These are phyloP conservation scores for Forsythia viridissima DNA, from an alignment of 257 asterid species.

Conservation along the genomic window DNA sequence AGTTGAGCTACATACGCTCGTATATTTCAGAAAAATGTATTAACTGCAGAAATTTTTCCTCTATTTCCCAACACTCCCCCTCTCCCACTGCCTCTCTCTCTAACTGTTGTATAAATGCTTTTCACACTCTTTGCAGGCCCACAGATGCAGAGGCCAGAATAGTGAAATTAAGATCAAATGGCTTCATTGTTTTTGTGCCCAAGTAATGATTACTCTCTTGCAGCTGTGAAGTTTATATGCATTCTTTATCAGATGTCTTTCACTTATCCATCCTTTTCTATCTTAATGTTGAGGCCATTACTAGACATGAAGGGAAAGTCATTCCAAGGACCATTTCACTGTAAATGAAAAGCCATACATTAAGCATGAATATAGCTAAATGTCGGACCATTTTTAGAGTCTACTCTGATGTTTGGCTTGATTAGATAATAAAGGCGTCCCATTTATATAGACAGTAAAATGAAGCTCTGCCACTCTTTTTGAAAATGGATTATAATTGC, in stretches of 20 bases:
- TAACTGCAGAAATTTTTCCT: conserved; percentile 8
- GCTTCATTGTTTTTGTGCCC: conserved; percentile 94
- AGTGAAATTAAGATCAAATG: conserved; percentile 85
- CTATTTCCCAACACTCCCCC: neutral
- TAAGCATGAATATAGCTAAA: neutral
- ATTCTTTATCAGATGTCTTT: neutral
- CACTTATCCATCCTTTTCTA: neutral
- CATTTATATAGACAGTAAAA: neutral
- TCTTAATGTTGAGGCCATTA: neutral
- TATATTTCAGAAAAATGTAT: conserved; percentile 88
- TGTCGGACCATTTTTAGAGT: neutral
- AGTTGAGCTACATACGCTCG: conserved; percentile 93
- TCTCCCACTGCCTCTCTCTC: neutral
- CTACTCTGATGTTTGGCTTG: neutral
- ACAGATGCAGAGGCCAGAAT: conserved; percentile 96
- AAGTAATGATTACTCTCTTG: conserved; percentile 48
- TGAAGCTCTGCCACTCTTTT: neutral
- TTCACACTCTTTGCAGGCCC: conserved; percentile 58
- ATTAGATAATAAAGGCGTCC: neutral
- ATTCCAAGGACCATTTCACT: neutral
- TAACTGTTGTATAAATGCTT: conserved; percentile 11
- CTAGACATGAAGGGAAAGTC: neutral
- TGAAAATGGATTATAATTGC: neutral
- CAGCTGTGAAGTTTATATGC: neutral
- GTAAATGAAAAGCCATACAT: neutral